phyloP scores from a whole-genome alignment of 805 yeast species.

The Candida piceae region DNA sequence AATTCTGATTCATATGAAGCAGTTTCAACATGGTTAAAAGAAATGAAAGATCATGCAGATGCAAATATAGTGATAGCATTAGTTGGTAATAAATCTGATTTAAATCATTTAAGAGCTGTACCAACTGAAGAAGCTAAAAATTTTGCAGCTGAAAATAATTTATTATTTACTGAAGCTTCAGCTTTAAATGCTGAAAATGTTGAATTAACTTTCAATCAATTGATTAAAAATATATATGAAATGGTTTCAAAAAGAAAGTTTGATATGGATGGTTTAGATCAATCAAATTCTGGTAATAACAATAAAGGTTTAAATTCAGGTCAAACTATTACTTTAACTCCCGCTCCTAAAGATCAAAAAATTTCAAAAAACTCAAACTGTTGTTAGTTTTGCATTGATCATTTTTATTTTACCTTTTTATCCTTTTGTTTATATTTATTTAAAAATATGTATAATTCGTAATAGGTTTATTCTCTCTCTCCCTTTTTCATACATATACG shows the following conservation, averaged over 20 bases:
- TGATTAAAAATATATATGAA: conserved; percentile 88
- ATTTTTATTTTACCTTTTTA: background rate
- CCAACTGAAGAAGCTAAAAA: conserved; percentile 97
- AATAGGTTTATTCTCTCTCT: background rate
- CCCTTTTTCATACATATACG: background rate
- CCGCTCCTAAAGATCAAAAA: conserved; percentile 80
- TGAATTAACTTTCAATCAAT: conserved; percentile 88
- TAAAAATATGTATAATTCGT: too few species aligned
- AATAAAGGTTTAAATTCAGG: conserved; percentile 62
- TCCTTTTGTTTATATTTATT: background rate
- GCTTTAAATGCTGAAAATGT: conserved; percentile 94
- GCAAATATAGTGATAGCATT: conserved; percentile 92
- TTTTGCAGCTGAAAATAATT: conserved; percentile 87
- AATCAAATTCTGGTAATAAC: conserved; percentile 10
- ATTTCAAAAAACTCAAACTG: conserved; percentile 56
- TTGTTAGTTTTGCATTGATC: conserved; percentile 39
- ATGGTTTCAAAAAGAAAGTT: conserved; percentile 92
- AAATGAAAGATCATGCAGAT: conserved; percentile 87
- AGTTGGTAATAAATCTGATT: conserved; percentile 88
- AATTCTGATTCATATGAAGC: conserved; percentile 83
- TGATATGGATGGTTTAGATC: conserved; percentile 69
- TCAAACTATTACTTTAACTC: conserved; percentile 88
- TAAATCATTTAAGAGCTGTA: conserved; percentile 89
- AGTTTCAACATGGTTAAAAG: conserved; percentile 85
- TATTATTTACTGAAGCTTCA: conserved; percentile 92